Conservation (phyloP, 176 grass and related monocot genomes). For the Typha latifolia region DNA sequence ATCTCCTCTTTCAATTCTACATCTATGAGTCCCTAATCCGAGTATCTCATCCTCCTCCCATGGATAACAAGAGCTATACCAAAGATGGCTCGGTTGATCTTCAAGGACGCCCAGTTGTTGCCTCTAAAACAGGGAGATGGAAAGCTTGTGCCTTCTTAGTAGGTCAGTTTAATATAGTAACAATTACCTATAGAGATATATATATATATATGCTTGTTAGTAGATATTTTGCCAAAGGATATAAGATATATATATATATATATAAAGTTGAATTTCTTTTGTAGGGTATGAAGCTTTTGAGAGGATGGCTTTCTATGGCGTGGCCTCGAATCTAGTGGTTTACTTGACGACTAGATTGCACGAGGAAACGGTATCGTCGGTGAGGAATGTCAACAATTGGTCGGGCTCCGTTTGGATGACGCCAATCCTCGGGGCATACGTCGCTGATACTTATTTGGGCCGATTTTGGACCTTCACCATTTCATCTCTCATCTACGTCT, state of each 20-base stretch:
- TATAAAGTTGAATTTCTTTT: neutral
- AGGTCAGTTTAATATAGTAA: slow-evolving; percentile 13
- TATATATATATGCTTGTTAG: neutral
- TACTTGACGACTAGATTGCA: slow-evolving; percentile 65
- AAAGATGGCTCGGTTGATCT: slow-evolving; percentile 67
- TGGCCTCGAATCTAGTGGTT: slow-evolving; percentile 73
- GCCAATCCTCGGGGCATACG: slow-evolving; percentile 54
- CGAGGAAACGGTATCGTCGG: slow-evolving; percentile 62
- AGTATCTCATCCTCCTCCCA: neutral
- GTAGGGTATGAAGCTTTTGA: slow-evolving; percentile 71
- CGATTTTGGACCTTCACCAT: slow-evolving; percentile 85
- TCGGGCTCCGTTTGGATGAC: slow-evolving; percentile 70
- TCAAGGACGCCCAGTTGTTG: slow-evolving; percentile 37
- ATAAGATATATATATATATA: neutral
- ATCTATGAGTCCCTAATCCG: neutral
- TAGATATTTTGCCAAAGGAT: neutral
- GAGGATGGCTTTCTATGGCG: slow-evolving; percentile 81
- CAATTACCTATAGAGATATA: neutral
- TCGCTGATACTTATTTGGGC: slow-evolving; percentile 68
- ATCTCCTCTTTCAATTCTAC: too few species aligned
- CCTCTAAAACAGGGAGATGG: slow-evolving; percentile 54
- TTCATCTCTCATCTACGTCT: slow-evolving; percentile 57
- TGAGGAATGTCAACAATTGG: slow-evolving; percentile 73
- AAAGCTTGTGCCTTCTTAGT: slow-evolving; percentile 70
- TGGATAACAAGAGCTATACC: slow-evolving; percentile 38